Percentiles rank a stretch among this genome's conserved stretches.
phyloP scores from a whole-genome alignment of 352 stramenopile species.

The Phytophthora cactorum region DNA sequence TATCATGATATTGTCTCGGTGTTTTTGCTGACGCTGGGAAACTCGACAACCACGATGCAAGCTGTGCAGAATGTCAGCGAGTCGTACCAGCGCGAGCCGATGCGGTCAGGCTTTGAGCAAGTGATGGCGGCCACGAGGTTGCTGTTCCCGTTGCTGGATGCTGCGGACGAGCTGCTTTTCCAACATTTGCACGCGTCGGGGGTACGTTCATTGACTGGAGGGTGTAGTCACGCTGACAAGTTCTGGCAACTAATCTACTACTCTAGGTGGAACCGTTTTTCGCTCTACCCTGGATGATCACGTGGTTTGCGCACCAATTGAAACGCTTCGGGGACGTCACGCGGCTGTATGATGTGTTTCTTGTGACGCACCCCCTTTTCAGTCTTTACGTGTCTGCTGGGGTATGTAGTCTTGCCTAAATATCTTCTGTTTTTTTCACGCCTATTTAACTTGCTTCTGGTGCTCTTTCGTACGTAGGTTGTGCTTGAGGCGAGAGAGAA shows the following conservation, averaged over 20 bases:
- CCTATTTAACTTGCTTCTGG: not conserved
- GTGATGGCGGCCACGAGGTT: slow-evolving; percentile 73
- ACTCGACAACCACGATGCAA: slow-evolving; percentile 63
- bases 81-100: slow-evolving; percentile 91
- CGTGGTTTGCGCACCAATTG: slow-evolving; percentile 95
- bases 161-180: slow-evolving; percentile 69
- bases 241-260: not conserved
- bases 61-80: slow-evolving; percentile 78
- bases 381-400: slow-evolving; percentile 91
- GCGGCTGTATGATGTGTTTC: slow-evolving; percentile 93
- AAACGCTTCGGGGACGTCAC: slow-evolving; percentile 86
- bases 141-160: slow-evolving; percentile 72
- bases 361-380: slow-evolving; percentile 93
- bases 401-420: slow-evolving; percentile 31
- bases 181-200: slow-evolving; percentile 66
- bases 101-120: slow-evolving; percentile 84
- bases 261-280: slow-evolving; percentile 94
- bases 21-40: slow-evolving; percentile 80
- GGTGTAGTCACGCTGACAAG: not conserved
- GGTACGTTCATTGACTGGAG: slow-evolving; percentile 35
- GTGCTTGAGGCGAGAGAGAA: slow-evolving; percentile 58
- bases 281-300: slow-evolving; percentile 94
- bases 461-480: slow-evolving; percentile 31
- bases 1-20: slow-evolving; percentile 94
- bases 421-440: not conserved